A percentile compares a stretch with the other conserved stretches of the same genome.
phyloP scores from a whole-genome alignment of 495 filamentous ascomycete species.

The Hyphodiscus hymeniophilus region DNA sequence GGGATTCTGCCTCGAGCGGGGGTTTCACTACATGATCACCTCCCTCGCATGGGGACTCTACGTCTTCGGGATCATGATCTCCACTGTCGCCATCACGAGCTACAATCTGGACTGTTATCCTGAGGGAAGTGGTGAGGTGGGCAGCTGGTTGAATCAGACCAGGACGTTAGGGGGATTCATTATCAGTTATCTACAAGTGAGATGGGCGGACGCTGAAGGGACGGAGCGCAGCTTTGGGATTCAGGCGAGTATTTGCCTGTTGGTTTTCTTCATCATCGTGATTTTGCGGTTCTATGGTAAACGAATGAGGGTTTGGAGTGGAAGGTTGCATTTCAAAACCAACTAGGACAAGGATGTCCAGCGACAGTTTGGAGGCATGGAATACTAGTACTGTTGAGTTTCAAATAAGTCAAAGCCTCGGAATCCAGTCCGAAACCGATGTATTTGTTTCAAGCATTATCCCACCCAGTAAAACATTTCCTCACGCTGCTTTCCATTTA shows the following conservation, averaged over 20 bases:
- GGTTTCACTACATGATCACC: slow-evolving; percentile 25
- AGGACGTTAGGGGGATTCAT: slow-evolving; percentile 23
- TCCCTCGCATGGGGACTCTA: slow-evolving; percentile 24
- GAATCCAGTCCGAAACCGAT: too few relatives aligned
- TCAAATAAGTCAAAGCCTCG: too few relatives aligned
- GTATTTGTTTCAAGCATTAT: too few relatives aligned
- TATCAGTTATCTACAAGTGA: slow-evolving; percentile 23
- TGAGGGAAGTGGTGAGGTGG: slow-evolving; percentile 23
- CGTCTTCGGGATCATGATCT: slow-evolving; percentile 25
- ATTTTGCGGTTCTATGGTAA: slow-evolving; percentile 12
- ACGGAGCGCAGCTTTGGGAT: slow-evolving; percentile 17
- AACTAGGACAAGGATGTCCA: slow-evolving; percentile 1
- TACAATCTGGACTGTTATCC: slow-evolving; percentile 30
- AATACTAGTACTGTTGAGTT: too few relatives aligned
- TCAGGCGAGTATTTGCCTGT: slow-evolving; percentile 12
- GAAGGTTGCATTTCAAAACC: slow-evolving; percentile 11
- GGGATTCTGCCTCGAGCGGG: slow-evolving; percentile 22
- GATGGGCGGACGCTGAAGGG: slow-evolving; percentile 19
- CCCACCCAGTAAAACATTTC: too few relatives aligned
- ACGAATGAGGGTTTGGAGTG: slow-evolving; percentile 10
- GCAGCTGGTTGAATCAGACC: slow-evolving; percentile 18
- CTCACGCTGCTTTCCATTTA: too few relatives aligned
- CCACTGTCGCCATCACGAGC: slow-evolving; percentile 19
- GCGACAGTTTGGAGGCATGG: not conserved
- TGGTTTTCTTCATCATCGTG: slow-evolving; percentile 3